Percentiles rank a stretch among this genome's conserved stretches.
Evolutionary conservation across 2,329 filamentous ascomycete genomes (phyloP).

Genomic region (Domatiomyces globalis): DNA sequence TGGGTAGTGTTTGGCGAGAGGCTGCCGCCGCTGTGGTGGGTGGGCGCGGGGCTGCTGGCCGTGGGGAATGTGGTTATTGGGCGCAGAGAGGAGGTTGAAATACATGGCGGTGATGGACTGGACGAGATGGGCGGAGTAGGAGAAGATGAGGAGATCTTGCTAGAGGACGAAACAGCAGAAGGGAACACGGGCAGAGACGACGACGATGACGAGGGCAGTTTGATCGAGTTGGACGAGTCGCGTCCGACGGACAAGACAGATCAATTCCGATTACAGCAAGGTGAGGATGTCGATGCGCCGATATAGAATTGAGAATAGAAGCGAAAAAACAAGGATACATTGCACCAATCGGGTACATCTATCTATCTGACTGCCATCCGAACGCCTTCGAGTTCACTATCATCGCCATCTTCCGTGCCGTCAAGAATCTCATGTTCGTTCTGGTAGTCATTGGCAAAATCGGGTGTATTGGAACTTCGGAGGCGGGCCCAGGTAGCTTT

Average conservation of each 20-base stretch:
- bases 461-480: constrained; percentile 5
- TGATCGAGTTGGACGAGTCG: neutral
- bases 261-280: neutral
- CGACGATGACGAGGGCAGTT: neutral
- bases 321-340: neutral
- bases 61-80: constrained; percentile 51
- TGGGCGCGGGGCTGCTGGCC: constrained; percentile 46
- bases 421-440: constrained; percentile 19
- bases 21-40: constrained; percentile 45
- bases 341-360: neutral
- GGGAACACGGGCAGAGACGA: neutral
- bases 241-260: neutral
- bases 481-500: constrained; percentile 10
- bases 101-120: constrained; percentile 4
- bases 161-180: neutral
- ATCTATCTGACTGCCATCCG: constrained; percentile 13
- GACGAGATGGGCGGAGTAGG: neutral
- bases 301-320: neutral
- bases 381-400: constrained; percentile 10
- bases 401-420: constrained; percentile 16
- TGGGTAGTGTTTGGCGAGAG: constrained; percentile 44
- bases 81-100: constrained; percentile 33
- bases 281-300: neutral
- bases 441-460: constrained; percentile 17
- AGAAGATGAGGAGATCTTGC: neutral